Base-by-base conservation (phyloP, 2,329 filamentous ascomycete species). In the Diaporthe longicolla region DNA sequence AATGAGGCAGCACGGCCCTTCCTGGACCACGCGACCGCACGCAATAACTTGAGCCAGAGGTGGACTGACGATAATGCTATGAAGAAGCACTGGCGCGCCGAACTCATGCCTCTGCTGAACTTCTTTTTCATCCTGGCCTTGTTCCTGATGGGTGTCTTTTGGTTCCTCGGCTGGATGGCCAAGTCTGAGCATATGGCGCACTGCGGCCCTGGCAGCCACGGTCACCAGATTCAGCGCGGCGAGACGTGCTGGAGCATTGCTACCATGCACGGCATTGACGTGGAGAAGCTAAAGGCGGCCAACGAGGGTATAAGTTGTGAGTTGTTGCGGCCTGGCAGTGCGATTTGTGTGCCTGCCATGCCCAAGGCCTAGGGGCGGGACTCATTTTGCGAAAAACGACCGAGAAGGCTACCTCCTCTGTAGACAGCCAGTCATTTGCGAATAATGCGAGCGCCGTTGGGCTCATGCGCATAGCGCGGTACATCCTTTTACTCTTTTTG, bases 161-260 rank as follows among this genome's bases (percentile, higher is more conserved):
- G 86, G 85, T 86, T 85, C 79, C 81, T 89, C 71, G 80, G 79
- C 3, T 74, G 71, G 73, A 76, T 57, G 48, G 63, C 76, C 40
- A 73, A 76, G 9, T 85, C 70, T 11, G 65, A 61, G 19, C 45
- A 52, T 6, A 29, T 61, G 17, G 21, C 70, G 2, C 45, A 40
- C 52, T 76, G 85, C 48, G 76, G 73, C 0, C 79, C 80, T 21
- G 81, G 81, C 59, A 78, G 77, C 26, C 77, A 76, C 26, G 77
- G 80, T 8, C 85, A 89, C 77, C 80, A 80, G 50, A 81, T 91
- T 57, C 76, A 82, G 66, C 70, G 80, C 10, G 87, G 86, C 7
- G 87, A 90, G 75, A 88, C 87, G 10, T 90, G 89, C 79, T 90
- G 87, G 87, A 84, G 79, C 8, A 84, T 91, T 78, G 87, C 85